Base-by-base conservation (phyloP, 331 rosid genomes). In the Quercus tomentella region DNA sequence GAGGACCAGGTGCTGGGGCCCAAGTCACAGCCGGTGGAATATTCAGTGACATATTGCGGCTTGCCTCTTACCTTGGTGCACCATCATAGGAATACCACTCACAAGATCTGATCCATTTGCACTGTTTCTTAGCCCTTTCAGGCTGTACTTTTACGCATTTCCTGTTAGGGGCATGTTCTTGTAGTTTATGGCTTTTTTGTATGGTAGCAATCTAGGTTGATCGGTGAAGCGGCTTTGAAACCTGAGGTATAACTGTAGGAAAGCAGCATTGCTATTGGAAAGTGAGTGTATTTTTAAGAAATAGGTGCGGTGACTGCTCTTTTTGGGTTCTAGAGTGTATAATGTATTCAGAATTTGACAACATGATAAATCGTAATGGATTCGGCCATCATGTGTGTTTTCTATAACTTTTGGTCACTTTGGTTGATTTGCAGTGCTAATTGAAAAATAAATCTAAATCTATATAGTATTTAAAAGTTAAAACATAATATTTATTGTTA, bases 1-100 rank as follows among this genome's bases (percentile, higher is more conserved):
- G 99, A 7, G 99, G 99, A 4, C 97, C 99, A 2, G 99, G 99
- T 52, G 99, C 98, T 4, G 99, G 99, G 77, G 99, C 99, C 21
- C 90, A 95, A 90, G 99, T 95, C 76, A 95, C 99, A 6, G 99
- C 99, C 4, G 99, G 98, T 72, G 99, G 99, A 73, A 88, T 95
- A 83, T 95, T 95, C 82, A 87, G 97, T 41, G 99, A 95, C 73
- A 86, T 95, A 78, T 82, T 95, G 91, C 91, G 97, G 68, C 99
- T 95, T 71, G 99, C 99, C 60, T 95, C 99, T 2, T 95, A 93
- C 79, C 98, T 95, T 73, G 99, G 99, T 76, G 99, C 99, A 37
- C 99, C 99, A 30, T 95, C 99, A 49, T 95, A 93, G 88, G 77
- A 23, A 56, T 7, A 55, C 37, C 57, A 18, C 37, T 61, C 67